These are phyloP conservation scores for Halenospora varia DNA, from an alignment of 495 filamentous ascomycete genomes.

Conservation along the genomic window DNA sequence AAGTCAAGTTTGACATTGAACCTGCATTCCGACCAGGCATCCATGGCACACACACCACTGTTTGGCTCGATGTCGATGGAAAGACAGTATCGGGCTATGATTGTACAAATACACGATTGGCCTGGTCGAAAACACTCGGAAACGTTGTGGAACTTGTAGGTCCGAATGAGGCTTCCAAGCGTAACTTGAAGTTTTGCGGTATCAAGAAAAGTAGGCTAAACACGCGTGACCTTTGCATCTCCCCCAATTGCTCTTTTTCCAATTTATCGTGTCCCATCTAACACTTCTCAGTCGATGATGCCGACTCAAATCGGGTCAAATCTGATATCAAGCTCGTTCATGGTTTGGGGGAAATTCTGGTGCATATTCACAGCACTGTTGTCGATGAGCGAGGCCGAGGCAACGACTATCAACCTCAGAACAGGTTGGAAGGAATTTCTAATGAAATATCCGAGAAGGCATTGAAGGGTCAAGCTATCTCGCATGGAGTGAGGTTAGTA, in stretches of 20 bases:
- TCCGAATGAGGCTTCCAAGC: background rate
- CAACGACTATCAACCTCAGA: background rate
- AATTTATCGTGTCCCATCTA: background rate
- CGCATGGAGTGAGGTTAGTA: conserved; percentile 29
- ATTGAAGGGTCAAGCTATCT: conserved; percentile 31
- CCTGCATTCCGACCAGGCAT: conserved; percentile 2
- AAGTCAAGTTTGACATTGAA: conserved; percentile 8
- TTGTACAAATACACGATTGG: background rate
- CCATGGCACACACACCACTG: background rate
- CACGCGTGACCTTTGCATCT: too few species aligned
- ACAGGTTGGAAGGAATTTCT: too few species aligned
- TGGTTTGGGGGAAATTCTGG: background rate
- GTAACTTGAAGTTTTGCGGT: conserved; percentile 20
- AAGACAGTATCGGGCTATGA: background rate
- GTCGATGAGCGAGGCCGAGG: background rate
- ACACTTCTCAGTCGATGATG: background rate
- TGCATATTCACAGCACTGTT: background rate
- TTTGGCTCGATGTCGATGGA: conserved; percentile 13
- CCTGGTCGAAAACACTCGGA: background rate
- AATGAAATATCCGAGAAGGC: conserved; percentile 31
- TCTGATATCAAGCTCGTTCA: background rate
- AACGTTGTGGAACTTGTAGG: background rate
- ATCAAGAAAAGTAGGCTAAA: conserved; percentile 26
- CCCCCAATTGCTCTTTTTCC: background rate
- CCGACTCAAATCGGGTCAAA: background rate